Percentiles rank a stretch among this genome's conserved stretches.
Evolutionary conservation across 352 stramenopile genomes (phyloP).

Genomic region (Globisporangium emineosum): DNA sequence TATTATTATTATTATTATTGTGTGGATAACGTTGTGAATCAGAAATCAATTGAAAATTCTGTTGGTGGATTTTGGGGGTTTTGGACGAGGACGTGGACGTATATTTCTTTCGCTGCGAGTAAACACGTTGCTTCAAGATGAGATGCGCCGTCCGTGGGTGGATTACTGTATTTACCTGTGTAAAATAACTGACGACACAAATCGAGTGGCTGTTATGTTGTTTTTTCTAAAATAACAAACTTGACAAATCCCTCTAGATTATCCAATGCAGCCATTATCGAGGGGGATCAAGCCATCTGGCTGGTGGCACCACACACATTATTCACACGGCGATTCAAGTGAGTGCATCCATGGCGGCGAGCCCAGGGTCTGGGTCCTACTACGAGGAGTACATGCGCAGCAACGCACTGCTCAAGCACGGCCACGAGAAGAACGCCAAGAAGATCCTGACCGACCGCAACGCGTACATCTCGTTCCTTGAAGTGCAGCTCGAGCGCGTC

Average conservation of each 20-base stretch:
- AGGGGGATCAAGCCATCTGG: background rate
- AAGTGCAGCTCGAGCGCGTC: conserved; percentile 85
- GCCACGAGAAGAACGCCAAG: conserved; percentile 43
- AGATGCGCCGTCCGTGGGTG: background rate
- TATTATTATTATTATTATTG: background rate
- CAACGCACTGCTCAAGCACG: conserved; percentile 68
- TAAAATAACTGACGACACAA: too few relatives aligned
- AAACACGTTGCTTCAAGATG: conserved; percentile 4
- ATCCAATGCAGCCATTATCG: background rate
- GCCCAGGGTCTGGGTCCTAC: conserved; percentile 46
- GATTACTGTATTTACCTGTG: background rate
- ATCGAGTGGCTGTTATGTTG: too few relatives aligned
- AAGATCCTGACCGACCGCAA: conserved; percentile 80
- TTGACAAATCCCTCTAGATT: too few relatives aligned
- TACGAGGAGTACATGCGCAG: conserved; percentile 83
- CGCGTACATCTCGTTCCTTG: conserved; percentile 87
- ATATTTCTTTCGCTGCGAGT: conserved; percentile 4
- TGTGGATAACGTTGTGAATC: background rate
- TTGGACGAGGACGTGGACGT: background rate
- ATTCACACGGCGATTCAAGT: background rate
- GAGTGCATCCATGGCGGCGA: background rate
- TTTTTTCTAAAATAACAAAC: too few relatives aligned
- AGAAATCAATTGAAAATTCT: too few relatives aligned
- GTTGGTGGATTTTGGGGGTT: background rate
- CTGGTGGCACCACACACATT: background rate